phyloP scores from a whole-genome alignment of 169 alveolate genomes.

The Plasmodium fragile region DNA sequence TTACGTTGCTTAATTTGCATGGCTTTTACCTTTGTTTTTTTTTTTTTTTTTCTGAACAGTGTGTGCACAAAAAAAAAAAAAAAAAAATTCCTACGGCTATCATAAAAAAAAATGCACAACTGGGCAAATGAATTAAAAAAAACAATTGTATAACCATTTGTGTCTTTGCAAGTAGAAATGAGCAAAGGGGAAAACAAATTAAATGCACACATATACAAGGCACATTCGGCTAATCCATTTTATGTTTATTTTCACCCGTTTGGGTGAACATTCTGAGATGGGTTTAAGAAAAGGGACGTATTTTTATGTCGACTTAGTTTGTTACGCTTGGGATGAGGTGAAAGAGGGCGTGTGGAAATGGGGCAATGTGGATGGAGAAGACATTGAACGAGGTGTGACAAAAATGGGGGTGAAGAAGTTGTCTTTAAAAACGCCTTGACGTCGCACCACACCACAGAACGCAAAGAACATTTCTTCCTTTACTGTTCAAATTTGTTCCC shows the following conservation, averaged over 20 bases:
- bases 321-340: not conserved
- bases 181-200: not conserved
- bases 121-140: constrained; percentile 14
- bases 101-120: constrained; percentile 5
- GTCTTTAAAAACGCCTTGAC: not conserved
- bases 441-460: not conserved
- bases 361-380: not conserved
- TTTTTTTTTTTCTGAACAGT: constrained; percentile 39
- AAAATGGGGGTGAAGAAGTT: not conserved
- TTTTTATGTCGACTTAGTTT: not conserved
- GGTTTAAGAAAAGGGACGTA: not conserved
- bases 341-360: not conserved
- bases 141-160: not conserved
- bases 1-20: constrained; percentile 8
- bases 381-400: constrained; percentile 1
- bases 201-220: not conserved
- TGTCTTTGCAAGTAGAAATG: not conserved
- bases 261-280: not conserved
- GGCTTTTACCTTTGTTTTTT: constrained; percentile 9
- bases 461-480: not conserved
- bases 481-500: not conserved
- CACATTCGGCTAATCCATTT: not conserved
- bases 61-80: constrained; percentile 49
- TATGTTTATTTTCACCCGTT: not conserved
- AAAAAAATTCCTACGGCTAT: not conserved